Evolutionary conservation across 371 early-diverging fungal species (phyloP).

Genomic region (Funneliformis caledonium): DNA sequence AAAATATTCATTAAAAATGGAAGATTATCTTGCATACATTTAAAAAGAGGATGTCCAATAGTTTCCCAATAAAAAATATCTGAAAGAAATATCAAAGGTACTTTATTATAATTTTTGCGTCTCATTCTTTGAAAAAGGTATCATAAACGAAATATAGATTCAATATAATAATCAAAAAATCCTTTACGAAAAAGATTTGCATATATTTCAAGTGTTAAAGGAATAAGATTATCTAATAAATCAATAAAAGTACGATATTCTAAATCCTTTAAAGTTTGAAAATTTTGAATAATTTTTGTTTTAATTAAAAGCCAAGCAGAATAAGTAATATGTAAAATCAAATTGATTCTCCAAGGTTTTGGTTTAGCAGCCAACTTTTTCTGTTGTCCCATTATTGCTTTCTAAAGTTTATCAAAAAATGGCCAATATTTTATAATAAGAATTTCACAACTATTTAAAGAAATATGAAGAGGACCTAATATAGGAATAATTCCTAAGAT

Average conservation of each 20-base stretch:
- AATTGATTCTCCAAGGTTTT: not conserved
- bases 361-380: constrained; percentile 2
- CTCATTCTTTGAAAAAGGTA: not conserved
- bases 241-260: constrained; percentile 10
- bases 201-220: constrained; percentile 7
- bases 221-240: constrained; percentile 30
- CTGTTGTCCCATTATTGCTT: not conserved
- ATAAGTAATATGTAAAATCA: not conserved
- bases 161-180: constrained; percentile 10
- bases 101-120: constrained; percentile 29
- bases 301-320: not conserved
- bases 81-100: constrained; percentile 11
- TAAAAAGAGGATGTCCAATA: constrained; percentile 18
- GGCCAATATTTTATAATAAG: not conserved
- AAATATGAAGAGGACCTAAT: constrained; percentile 13
- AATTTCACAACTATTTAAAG: constrained; percentile 26
- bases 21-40: constrained; percentile 3
- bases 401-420: not conserved
- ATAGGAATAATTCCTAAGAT: not conserved
- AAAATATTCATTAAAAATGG: constrained; percentile 21
- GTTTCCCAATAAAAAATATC: constrained; percentile 28
- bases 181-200: constrained; percentile 18
- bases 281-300: not conserved
- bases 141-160: constrained; percentile 9
- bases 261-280: constrained; percentile 2